Base-by-base conservation (phyloP, 108 stramenopile genomes). In the Fragilariopsis cylindrus region DNA sequence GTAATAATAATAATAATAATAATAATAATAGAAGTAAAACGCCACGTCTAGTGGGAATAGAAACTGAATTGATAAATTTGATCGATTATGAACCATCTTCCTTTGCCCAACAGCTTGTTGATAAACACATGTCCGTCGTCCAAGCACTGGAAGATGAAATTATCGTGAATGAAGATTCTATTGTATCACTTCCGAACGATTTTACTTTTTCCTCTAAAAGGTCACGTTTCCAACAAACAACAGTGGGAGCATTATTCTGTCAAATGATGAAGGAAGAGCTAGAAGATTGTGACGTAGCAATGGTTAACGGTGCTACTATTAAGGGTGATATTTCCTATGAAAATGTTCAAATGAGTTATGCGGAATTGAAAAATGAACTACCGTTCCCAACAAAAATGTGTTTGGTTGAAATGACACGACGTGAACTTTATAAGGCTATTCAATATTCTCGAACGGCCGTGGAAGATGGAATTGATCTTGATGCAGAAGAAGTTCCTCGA, bases 371-470 rank as follows among this genome's bases (percentile, higher is more conserved):
- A 57, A 76, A 79, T 53, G 93, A 92, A 75, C 74, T 94, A n/a
- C 93, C 93, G 11, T 94, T 92, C 77, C 93, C 93, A 2, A 82
- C 88, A 9, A 92, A 94, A 79, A 88, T 94, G 75, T 71, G 91
- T 44, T 85, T 89, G 5, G 88, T 90, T 7, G 68, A 78, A 8
- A 90, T 94, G 88, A 81, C 83, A 45, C 75, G 87, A 60, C 63
- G 68, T 40, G 81, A 78, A 42, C 63, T 94, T 40, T 65, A 81
- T 21, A 81, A 84, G 45, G 91, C 91, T 4, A 84, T 94, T 55
- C 18, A 78, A 7, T 89, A 81, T 67, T 90, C 89, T 42, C 73
- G 93, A 54, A 84, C 60, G 4, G 67, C 85, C 70, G 60, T 82
- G 18, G 93, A 88, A 56, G 79, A 76, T 44, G 82, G 74, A 40